These are phyloP conservation scores for Metschnikowia proteae DNA, from an alignment of 805 yeast genomes.

Conservation along the genomic window DNA sequence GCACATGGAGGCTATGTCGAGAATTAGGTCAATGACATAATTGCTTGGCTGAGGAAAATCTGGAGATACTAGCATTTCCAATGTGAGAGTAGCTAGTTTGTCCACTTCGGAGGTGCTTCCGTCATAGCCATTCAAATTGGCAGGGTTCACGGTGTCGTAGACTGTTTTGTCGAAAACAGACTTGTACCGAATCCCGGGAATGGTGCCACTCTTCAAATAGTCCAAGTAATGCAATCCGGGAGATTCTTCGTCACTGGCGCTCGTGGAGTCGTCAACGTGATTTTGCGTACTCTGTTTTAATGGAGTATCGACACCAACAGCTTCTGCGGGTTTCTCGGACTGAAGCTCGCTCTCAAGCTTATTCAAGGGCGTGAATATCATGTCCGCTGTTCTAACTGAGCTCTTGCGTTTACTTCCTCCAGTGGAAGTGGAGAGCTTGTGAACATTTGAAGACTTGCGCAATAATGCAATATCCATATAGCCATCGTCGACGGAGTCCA, in stretches of 20 bases:
- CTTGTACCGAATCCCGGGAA: conserved; percentile 30
- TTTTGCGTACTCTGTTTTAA: not conserved
- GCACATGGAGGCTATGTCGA: conserved; percentile 57
- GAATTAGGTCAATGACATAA: conserved; percentile 52
- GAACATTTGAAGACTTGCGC: conserved; percentile 40
- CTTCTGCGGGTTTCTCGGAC: not conserved
- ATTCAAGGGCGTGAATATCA: not conserved
- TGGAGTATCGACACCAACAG: not conserved
- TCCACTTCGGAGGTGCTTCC: conserved; percentile 14
- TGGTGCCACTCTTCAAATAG: conserved; percentile 17
- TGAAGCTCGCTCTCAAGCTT: not conserved
- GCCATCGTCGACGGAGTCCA: conserved; percentile 64
- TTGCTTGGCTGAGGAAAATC: conserved; percentile 55
- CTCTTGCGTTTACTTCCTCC: conserved; percentile 19
- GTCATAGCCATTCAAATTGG: conserved; percentile 19
- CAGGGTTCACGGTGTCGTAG: conserved; percentile 8
- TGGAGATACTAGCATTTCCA: conserved; percentile 57
- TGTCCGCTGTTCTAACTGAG: not conserved
- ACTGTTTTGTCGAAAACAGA: conserved; percentile 33
- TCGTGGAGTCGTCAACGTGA: conserved; percentile 17
- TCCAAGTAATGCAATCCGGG: conserved; percentile 31
- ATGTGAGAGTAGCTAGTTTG: conserved; percentile 27
- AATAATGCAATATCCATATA: conserved; percentile 53
- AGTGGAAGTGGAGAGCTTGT: conserved; percentile 22
- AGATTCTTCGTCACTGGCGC: conserved; percentile 30